phyloP scores from a whole-genome alignment of 2,329 filamentous ascomycete genomes.

The Paracorniculantispora psalliotae region DNA sequence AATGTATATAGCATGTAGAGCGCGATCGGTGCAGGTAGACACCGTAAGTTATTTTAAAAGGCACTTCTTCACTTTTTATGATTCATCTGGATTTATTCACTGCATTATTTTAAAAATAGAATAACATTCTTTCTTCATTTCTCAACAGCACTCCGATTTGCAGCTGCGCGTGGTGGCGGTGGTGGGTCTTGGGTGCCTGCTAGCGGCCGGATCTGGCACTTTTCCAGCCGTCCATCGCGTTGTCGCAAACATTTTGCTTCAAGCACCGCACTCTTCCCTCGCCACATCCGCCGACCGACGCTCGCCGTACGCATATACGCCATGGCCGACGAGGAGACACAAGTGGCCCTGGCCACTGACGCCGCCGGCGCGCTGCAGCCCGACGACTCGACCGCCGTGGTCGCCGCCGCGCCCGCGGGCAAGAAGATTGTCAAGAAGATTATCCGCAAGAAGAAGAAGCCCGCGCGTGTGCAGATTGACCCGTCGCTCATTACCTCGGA shows the following conservation, averaged over 20 bases:
- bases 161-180: too few species aligned
- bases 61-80: too few species aligned
- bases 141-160: too few species aligned
- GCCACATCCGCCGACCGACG: neutral
- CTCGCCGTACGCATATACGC: neutral
- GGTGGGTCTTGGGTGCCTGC: neutral
- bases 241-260: neutral
- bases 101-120: too few species aligned
- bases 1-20: too few species aligned
- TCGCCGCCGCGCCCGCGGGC: constrained; percentile 42
- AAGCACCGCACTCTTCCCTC: neutral
- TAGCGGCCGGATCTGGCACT: neutral
- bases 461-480: constrained; percentile 87
- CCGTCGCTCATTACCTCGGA: constrained; percentile 76
- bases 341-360: constrained; percentile 23
- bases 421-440: constrained; percentile 78
- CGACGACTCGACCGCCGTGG: constrained; percentile 35
- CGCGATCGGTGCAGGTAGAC: too few species aligned
- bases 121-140: too few species aligned
- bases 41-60: too few species aligned
- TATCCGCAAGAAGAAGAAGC: constrained; percentile 82
- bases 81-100: too few species aligned
- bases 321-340: constrained; percentile 30
- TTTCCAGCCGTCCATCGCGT: neutral
- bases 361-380: constrained; percentile 23